Conservation (phyloP, 1,139 yeast species). For the Yamadazyma atmosphaerica region DNA sequence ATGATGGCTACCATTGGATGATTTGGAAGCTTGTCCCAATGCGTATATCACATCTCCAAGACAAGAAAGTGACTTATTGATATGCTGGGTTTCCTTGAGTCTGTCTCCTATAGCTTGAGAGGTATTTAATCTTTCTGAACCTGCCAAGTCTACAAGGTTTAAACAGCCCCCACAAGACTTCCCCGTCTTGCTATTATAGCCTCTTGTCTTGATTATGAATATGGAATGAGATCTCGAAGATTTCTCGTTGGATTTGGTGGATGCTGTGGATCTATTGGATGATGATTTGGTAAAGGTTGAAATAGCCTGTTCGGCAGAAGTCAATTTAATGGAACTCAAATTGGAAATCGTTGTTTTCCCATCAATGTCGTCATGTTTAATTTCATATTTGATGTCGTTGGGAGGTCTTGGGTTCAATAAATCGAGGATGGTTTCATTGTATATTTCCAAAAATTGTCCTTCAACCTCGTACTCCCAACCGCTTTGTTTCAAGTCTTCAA, state of each 20-base stretch:
- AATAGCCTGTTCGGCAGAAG: constrained; percentile 51
- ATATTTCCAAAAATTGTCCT: constrained; percentile 87
- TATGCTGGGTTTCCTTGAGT: constrained; percentile 83
- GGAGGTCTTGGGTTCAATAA: constrained; percentile 35
- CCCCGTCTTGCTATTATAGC: constrained; percentile 53
- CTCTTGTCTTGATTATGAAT: constrained; percentile 63
- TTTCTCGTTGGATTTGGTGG: constrained; percentile 77
- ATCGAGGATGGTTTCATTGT: constrained; percentile 80
- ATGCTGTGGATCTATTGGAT: constrained; percentile 71
- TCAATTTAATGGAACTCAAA: constrained; percentile 50
- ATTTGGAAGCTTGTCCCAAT: constrained; percentile 42
- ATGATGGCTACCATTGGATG: constrained; percentile 30
- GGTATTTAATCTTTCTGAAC: constrained; percentile 78
- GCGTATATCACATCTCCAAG: constrained; percentile 90
- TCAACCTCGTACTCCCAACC: constrained; percentile 68
- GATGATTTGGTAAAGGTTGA: constrained; percentile 54
- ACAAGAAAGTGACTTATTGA: constrained; percentile 84
- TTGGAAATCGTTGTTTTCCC: constrained; percentile 62
- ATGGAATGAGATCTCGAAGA: constrained; percentile 75
- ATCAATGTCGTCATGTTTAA: constrained; percentile 63
- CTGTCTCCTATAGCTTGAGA: constrained; percentile 82
- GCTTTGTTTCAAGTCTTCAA: constrained; percentile 45
- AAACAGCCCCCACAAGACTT: constrained; percentile 59
- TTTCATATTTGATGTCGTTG: constrained; percentile 54
- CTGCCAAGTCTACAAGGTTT: constrained; percentile 82